Base-by-base conservation (phyloP, 2,329 filamentous ascomycete genomes). In the Furcasterigmium furcatum region DNA sequence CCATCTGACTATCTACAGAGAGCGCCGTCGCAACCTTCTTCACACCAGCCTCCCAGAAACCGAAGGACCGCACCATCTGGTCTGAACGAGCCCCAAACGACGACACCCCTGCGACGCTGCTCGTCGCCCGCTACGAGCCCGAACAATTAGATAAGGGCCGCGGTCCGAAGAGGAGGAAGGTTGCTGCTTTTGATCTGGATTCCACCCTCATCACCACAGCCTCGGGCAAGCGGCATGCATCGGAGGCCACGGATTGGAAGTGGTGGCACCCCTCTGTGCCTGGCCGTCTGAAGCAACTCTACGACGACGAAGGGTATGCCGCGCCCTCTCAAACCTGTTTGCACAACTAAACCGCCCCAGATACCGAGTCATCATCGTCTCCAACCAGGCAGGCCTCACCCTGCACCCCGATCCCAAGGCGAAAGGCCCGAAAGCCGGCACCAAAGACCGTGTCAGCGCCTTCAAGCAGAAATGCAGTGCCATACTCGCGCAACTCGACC, bases 251-350 rank as follows among this genome's bases (percentile, higher is more conserved):
- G 4, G 92, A 97, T 61, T 99, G 94, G 94, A 90, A 88, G 63
- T 99, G 94, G 94, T 97, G 91, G 90, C 72, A 95, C 62, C 56
- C 67, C 13, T 74, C 68, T 16, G 87, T 97, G 1, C 89, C 90
- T 1, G 66, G 64, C 0, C 80, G 71, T 43, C 64, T 99, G 16
- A 80, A 77, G 52, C 71, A 83, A 48, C 72, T 97, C 2, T 79
- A 89, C 57, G 52, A 67, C 7, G 71, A 80, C 10, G 79, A 94
- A 54, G 89, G 84, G 78, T 88, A 67, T 38, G 67, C 34, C 4
- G 14, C 41, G 21, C 21, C 12, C 25, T 13, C n/a, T 12, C 13
- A 13, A 14, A 7, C 8, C 21, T 5, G 19, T 13, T 5, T 24
- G n/a, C n/a, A n/a, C 41, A 21, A 10, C 16, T 47, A n/a, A 44